phyloP scores from a whole-genome alignment of 2,329 filamentous ascomycete species.

The Pyrenophora teres region DNA sequence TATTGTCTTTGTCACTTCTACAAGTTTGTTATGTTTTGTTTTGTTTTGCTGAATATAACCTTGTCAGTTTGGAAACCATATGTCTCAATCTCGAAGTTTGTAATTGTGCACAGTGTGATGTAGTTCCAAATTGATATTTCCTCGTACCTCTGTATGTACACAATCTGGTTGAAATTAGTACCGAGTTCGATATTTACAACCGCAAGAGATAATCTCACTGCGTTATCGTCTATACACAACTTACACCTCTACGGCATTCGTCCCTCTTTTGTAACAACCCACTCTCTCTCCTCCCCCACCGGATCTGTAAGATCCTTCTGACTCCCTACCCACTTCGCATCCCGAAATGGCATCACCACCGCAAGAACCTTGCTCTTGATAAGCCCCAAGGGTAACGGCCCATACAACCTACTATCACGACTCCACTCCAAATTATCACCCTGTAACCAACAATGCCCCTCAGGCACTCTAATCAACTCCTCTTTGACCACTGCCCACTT shows the following conservation, averaged over 20 bases:
- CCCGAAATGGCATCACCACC: slow-evolving; percentile 30
- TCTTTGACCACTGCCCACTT: slow-evolving; percentile 38
- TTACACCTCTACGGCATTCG: not conserved
- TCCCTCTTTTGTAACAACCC: slow-evolving; percentile 5
- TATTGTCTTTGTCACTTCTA: no score
- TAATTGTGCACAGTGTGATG: no score
- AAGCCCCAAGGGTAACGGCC: slow-evolving; percentile 82
- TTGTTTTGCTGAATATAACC: no score
- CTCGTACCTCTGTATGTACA: no score
- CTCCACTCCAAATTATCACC: slow-evolving; percentile 88
- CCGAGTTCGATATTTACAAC: no score
- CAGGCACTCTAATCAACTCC: slow-evolving; percentile 75
- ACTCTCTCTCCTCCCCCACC: slow-evolving; percentile 16
- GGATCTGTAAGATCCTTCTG: slow-evolving; percentile 20
- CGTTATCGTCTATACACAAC: not conserved
- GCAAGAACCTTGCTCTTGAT: slow-evolving; percentile 79
- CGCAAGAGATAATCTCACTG: not conserved
- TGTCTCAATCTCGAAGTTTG: no score
- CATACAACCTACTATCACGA: slow-evolving; percentile 83
- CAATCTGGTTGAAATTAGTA: no score
- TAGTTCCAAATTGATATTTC: no score
- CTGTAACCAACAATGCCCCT: slow-evolving; percentile 88
- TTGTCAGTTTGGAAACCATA: no score
- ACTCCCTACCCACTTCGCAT: slow-evolving; percentile 34
- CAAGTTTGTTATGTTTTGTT: no score